Conservation (phyloP, 176 grass and related monocot species). For the Musa acuminata region DNA sequence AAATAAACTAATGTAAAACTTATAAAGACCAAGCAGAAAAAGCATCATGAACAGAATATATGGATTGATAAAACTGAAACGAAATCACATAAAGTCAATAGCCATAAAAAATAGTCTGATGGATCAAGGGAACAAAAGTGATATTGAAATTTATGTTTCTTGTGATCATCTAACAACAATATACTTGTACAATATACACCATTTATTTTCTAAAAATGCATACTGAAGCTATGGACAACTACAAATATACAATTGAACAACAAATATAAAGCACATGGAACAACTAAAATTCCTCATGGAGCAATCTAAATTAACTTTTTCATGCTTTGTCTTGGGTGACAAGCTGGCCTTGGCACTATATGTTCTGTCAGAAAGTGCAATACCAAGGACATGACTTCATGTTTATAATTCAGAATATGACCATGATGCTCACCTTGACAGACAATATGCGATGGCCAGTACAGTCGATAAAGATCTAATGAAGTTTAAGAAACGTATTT, state of each 20-base stretch:
- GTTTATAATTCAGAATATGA: slow-evolving; percentile 6
- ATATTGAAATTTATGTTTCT: too few species aligned
- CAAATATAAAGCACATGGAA: background rate
- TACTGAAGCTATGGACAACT: background rate
- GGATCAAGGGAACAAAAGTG: too few species aligned
- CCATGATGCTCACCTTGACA: slow-evolving; percentile 60
- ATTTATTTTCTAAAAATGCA: too few species aligned
- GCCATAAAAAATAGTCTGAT: too few species aligned
- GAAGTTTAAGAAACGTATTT: slow-evolving; percentile 67
- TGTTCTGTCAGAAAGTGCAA: background rate
- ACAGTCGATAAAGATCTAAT: slow-evolving; percentile 87
- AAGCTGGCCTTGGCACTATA: background rate
- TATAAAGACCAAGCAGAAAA: background rate
- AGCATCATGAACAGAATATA: too few species aligned
- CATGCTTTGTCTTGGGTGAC: background rate
- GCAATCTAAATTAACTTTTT: background rate
- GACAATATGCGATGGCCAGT: slow-evolving; percentile 64
- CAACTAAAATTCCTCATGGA: background rate
- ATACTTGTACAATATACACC: too few species aligned
- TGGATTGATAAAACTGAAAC: too few species aligned
- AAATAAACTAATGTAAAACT: slow-evolving; percentile 26
- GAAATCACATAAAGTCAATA: too few species aligned
- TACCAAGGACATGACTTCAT: background rate
- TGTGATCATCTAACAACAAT: too few species aligned
- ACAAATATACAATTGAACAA: background rate